Percentiles rank a stretch among this genome's conserved stretches.
Evolutionary conservation across 441 rosid species (phyloP).

Genomic region (Populus hybrid): DNA sequence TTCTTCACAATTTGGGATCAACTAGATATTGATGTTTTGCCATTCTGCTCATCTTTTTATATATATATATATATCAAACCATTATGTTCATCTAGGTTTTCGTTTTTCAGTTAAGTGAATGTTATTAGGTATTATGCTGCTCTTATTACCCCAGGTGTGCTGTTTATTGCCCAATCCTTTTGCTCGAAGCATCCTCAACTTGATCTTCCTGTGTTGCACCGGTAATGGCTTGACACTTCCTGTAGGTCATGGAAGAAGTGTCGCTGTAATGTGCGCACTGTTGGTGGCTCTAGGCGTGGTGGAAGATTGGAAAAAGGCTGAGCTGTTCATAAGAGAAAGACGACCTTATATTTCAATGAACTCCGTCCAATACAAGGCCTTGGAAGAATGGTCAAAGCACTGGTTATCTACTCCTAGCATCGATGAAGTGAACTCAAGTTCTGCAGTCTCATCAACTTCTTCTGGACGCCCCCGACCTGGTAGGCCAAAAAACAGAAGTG

Average conservation of each 20-base stretch:
- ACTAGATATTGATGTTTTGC: not conserved
- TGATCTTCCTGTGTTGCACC: too few species aligned
- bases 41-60: not conserved
- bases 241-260: slow-evolving; percentile 78
- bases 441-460: not conserved
- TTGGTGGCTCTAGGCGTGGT: slow-evolving; percentile 52
- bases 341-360: slow-evolving; percentile 56
- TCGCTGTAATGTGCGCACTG: slow-evolving; percentile 59
- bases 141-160: too few species aligned
- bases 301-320: slow-evolving; percentile 67
- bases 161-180: not conserved
- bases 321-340: slow-evolving; percentile 41
- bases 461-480: slow-evolving; percentile 2
- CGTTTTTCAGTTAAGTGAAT: not conserved
- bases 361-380: slow-evolving; percentile 40
- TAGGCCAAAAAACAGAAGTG: slow-evolving; percentile 3
- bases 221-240: not conserved
- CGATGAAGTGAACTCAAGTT: slow-evolving; percentile 9
- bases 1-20: not conserved
- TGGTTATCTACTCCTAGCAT: slow-evolving; percentile 34
- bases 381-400: slow-evolving; percentile 59
- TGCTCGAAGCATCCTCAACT: not conserved
- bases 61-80: not conserved
- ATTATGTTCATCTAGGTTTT: not conserved
- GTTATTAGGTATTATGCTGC: not conserved